Evolutionary conservation across 148 eudicot genomes (phyloP), one percentile per base, ranked within the genome.

Genomic region (Fallopia convolvulus): DNA sequence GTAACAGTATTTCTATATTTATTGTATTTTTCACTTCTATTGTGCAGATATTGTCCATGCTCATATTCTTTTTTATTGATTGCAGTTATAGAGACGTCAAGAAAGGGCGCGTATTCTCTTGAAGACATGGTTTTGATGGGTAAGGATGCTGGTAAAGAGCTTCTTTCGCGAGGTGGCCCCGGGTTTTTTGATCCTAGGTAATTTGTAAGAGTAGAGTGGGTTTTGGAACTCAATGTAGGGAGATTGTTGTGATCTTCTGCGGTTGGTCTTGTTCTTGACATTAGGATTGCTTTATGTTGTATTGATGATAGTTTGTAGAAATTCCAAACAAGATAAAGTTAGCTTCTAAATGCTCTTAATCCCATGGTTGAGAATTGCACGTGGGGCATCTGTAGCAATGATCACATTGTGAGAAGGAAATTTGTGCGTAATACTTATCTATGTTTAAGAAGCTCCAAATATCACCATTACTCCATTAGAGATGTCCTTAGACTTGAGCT

Each of bases 61-160:
- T 6, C 8, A 18, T 17, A 3, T 15, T 17, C 6, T n/a, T 17
- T 50, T 50, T 50, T 6, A 14, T 80, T 56, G 77, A 86, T 46
- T 80, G 49, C 79, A 85, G 88, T 85, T 30, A 53, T 85, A 3
- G 97, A 94, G 83, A 94, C 95, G 70, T 87, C 89, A 50, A 86
- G 97, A 77, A 86, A 81, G 76, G 98, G 97, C 33, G 74, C 87
- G 42, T 94, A 88, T 81, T 66, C 90, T 17, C 78, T 50, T 12
- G 91, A 89, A 11, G 98, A 94, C 82, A 94, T 94, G 98, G 77
- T 94, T 52, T 76, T 52, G 39, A 88, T 94, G 95, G 98, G 97
- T 42, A 84, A 86, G 70, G 97, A 94, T 80, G 98, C 98, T 49
- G 98, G 98, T 47, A 74, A 92, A 58, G 98, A 94, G 83, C 95